These are phyloP conservation scores for Coniochaeta sp. DNA, from an alignment of 2,329 filamentous ascomycete genomes.

Conservation along the genomic window DNA sequence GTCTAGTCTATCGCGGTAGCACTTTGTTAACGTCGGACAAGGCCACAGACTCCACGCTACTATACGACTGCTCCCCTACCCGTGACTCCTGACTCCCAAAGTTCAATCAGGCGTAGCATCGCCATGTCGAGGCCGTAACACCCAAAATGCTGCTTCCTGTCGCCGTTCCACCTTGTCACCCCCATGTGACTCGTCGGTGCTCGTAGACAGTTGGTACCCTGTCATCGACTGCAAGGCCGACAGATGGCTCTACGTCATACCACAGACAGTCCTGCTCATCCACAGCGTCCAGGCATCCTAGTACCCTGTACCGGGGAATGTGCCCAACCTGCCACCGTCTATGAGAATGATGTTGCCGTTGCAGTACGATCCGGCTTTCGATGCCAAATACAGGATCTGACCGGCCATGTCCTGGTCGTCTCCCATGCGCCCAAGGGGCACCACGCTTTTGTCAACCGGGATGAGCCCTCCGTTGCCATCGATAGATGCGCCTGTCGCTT, in stretches of 20 bases:
- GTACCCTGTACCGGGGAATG: conserved; percentile 39
- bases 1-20: not conserved
- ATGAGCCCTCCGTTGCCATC: conserved; percentile 19
- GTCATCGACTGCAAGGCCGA: too few relatives aligned
- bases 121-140: too few relatives aligned
- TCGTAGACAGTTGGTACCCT: not conserved
- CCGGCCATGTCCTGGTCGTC: conserved; percentile 57
- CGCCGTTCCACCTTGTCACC: not conserved
- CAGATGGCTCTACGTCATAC: too few relatives aligned
- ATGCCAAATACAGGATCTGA: conserved; percentile 56
- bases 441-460: conserved; percentile 29
- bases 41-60: not conserved
- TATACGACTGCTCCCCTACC: too few relatives aligned
- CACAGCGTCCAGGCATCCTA: conserved; percentile 3
- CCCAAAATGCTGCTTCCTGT: not conserved
- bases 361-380: conserved; percentile 55
- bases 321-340: conserved; percentile 54
- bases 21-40: not conserved
- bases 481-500: conserved; percentile 23
- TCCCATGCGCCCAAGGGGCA: conserved; percentile 54
- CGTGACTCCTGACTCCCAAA: too few relatives aligned
- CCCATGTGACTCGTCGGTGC: not conserved
- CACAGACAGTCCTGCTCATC: not conserved
- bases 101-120: too few relatives aligned
- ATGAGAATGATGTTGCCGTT: conserved; percentile 56